Conservation (phyloP, 371 early-diverging fungal genomes). For the Mucor velutinosus region DNA sequence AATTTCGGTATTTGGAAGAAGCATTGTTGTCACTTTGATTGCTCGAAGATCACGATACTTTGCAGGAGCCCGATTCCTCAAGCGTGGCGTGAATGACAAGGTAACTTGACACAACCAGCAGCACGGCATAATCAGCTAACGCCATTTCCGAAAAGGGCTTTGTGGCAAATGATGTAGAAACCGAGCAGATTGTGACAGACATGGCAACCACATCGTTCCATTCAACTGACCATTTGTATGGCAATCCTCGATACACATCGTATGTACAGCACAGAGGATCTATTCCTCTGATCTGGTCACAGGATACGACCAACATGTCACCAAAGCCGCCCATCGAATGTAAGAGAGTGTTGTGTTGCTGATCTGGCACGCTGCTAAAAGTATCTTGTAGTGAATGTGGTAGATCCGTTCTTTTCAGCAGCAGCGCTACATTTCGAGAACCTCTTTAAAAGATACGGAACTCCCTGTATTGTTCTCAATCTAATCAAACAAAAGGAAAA, state of each 20-base stretch:
- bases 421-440: conserved; percentile 93
- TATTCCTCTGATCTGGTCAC: conserved; percentile 95
- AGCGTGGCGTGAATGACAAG: conserved; percentile 92
- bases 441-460: conserved; percentile 86
- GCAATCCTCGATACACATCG: conserved; percentile 83
- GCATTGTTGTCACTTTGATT: conserved; percentile 89
- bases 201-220: conserved; percentile 86
- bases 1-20: conserved; percentile 83
- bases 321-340: conserved; percentile 95
- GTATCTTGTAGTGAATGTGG: conserved; percentile 63
- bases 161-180: conserved; percentile 99
- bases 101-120: conserved; percentile 22
- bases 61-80: conserved; percentile 97
- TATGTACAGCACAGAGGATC: conserved; percentile 97
- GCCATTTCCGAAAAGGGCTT: conserved; percentile 62
- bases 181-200: conserved; percentile 96
- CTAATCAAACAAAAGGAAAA: conserved; percentile 95
- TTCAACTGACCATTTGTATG: conserved; percentile 51
- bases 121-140: neutral
- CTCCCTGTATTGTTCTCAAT: conserved; percentile 88
- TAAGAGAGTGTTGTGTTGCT: conserved; percentile 20
- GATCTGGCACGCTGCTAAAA: neutral
- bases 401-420: conserved; percentile 92
- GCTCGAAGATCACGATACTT: conserved; percentile 93
- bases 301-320: conserved; percentile 88